Base-by-base conservation (phyloP, 2,329 filamentous ascomycete species). In the Botrytis paeoniae region DNA sequence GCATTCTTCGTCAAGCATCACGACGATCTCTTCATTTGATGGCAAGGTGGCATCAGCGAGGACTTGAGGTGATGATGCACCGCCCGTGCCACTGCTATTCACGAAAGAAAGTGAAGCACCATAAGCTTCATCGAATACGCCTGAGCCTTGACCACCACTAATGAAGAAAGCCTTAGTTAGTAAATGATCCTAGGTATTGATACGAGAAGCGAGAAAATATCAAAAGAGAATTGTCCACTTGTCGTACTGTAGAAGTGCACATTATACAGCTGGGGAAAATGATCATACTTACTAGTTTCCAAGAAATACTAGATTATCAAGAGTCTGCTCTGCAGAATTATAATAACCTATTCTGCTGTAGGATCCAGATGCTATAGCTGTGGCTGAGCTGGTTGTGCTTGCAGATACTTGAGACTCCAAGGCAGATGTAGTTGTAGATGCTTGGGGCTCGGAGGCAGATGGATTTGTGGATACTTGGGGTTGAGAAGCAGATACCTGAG, bases 281-380 rank as follows among this genome's bases (percentile, higher is more conserved):
- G 25, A 18, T 18, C n/a, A 22, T 48, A 51, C 70, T 68, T 51
- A 72, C 70, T 84, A 79, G 78, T 89, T 86, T 76, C 89, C 89
- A 51, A 90, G 81, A 81, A 90, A 91, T 43, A 85, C 85, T 37
- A 91, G 79, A 22, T 88, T 87, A 35, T 88, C 83, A 32, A 85
- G 82, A 72, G 81, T 82, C 57, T 82, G 81, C 14, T 77, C 75
- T 18, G 78, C 78, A 12, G 86, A 82, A 70, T 84, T 80, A 76
- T 87, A 88, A 77, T 85, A 86, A 39, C 83, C 83, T 69, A 85
- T 82, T 54, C 85, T 83, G 63, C 77, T 79, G 82, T 85, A 88
- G 32, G 77, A 64, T 20, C 65, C 65, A 20, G 66, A 54, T n/a
- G 39, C 37, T 29, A 41, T 43, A 51, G 62, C 37, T 20, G 45